phyloP scores from a whole-genome alignment of 495 filamentous ascomycete species.

The Aspergillus kassunensis region DNA sequence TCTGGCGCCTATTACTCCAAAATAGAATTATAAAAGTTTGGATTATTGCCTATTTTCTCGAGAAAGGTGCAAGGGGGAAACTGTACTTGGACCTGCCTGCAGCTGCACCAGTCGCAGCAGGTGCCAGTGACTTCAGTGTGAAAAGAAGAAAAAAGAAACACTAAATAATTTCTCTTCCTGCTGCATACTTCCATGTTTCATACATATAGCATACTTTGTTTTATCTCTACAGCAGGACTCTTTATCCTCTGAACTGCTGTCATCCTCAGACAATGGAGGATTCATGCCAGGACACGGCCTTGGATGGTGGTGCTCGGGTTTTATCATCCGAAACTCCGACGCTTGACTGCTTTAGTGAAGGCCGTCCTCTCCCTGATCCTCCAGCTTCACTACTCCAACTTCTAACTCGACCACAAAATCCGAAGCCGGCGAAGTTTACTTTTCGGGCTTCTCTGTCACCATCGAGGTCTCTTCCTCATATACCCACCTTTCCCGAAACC shows the following conservation, averaged over 20 bases:
- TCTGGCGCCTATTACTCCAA: neutral
- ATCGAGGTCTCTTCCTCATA: slow-evolving; percentile 1
- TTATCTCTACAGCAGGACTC: neutral
- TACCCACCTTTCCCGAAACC: slow-evolving; percentile 3
- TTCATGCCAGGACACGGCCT: slow-evolving; percentile 5
- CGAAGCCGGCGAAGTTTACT: neutral
- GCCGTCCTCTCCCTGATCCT: neutral
- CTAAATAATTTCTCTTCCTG: slow-evolving; percentile 7
- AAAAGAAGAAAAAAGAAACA: slow-evolving; percentile 9
- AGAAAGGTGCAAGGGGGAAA: slow-evolving; percentile 23
- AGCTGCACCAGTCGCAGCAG: slow-evolving; percentile 17
- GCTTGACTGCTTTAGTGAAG: slow-evolving; percentile 24
- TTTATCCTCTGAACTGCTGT: neutral
- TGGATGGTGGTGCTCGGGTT: slow-evolving; percentile 18
- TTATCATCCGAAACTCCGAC: slow-evolving; percentile 21
- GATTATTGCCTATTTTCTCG: slow-evolving; percentile 12
- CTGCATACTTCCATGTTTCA: slow-evolving; percentile 1
- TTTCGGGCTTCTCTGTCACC: neutral
- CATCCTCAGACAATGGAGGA: slow-evolving; percentile 7
- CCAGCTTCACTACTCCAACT: neutral
- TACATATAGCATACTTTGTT: neutral
- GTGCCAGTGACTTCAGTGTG: slow-evolving; percentile 16
- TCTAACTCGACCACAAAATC: slow-evolving; percentile 5
- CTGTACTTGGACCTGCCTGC: slow-evolving; percentile 15
- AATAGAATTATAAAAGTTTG: slow-evolving; percentile 2